Evolutionary conservation across 345 rosid genomes (phyloP).

Genomic region (Odontarrhena argentea): DNA sequence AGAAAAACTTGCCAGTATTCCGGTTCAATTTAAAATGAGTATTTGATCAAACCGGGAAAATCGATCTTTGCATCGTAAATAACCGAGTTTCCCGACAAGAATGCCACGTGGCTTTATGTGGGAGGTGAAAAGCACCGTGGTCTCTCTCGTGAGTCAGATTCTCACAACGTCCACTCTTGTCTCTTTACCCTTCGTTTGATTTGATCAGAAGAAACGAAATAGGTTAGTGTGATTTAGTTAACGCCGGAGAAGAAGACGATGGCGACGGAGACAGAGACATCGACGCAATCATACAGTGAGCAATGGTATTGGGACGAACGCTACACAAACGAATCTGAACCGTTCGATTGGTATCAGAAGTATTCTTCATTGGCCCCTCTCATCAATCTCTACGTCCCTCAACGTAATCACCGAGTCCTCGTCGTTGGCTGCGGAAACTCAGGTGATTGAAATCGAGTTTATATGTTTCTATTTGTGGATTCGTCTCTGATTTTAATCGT

Average conservation of each 20-base stretch:
- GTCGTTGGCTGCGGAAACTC: conserved; percentile 92
- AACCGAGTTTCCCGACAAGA: background rate
- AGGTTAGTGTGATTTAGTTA: conserved; percentile 19
- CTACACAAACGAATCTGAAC: conserved; percentile 66
- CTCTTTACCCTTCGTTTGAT: conserved; percentile 7
- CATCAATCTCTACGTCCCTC: conserved; percentile 69
- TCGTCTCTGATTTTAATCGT: background rate
- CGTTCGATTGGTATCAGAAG: conserved; percentile 95
- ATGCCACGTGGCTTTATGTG: conserved; percentile 21
- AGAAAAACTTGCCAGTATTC: no score
- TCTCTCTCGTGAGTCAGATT: background rate
- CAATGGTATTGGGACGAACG: conserved; percentile 89
- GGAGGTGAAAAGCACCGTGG: conserved; percentile 23
- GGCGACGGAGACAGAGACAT: conserved; percentile 41
- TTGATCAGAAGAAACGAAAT: background rate
- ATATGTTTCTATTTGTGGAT: background rate
- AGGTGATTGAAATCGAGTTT: conserved; percentile 26
- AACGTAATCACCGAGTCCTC: conserved; percentile 56
- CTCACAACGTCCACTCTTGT: background rate
- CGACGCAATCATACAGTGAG: conserved; percentile 83
- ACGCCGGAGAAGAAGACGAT: conserved; percentile 15
- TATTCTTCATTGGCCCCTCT: conserved; percentile 78
- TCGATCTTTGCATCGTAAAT: background rate
- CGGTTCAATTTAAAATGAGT: background rate
- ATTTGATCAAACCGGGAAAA: conserved; percentile 5